Base-by-base conservation (phyloP, 1,284 basidiomycete genomes). In the Ustilago nuda region DNA sequence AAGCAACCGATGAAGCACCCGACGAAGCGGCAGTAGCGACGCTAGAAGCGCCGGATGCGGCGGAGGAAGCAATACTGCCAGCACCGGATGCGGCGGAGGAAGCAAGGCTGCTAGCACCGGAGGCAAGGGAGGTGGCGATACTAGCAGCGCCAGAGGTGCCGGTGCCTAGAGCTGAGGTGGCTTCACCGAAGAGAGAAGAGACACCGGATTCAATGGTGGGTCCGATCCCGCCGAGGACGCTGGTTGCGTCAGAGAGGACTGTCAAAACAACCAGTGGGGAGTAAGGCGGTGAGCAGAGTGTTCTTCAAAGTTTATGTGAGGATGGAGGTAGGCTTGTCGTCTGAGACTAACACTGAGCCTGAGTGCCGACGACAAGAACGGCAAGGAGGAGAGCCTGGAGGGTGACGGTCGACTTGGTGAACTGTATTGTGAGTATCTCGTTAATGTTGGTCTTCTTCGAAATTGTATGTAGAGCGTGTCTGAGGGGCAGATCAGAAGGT, bases 341-440 rank as follows among this genome's bases (percentile, higher is more conserved):
- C 15, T 19, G 39, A 4, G 13, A 66, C 72, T 60, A 66, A 74
- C 72, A 15, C 46, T 70, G 72, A 60, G 63, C 72, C 46, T 75
- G 72, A 2, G 61, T 39, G 33, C 50, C 57, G 23, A 51, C 61
- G 32, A 75, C 45, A 30, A 75, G 61, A 13, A 71, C 61, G 48
- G 67, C 54, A n/a, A 75, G 61, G 17, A 75, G 56, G 37, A 66
- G 53, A 46, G 67, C 72, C 54, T 75, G 72, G 12, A 66, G 6
- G 55, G 55, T 37, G 46, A 75, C 9, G 61, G 58, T 64, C 12
- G 53, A 30, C 33, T 75, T 75, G 50, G 62, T 68, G 67, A 70
- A 64, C 54, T 75, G 67, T 67, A 75, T 75, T 32, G 1, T 70
- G 50, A 15, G 8, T n/a, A 19, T 50, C 30, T 52, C 46, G 11